Evolutionary conservation across 768 basidiomycete species (phyloP), one percentile per base, ranked within the genome.

Genomic region (Panus rudis): DNA sequence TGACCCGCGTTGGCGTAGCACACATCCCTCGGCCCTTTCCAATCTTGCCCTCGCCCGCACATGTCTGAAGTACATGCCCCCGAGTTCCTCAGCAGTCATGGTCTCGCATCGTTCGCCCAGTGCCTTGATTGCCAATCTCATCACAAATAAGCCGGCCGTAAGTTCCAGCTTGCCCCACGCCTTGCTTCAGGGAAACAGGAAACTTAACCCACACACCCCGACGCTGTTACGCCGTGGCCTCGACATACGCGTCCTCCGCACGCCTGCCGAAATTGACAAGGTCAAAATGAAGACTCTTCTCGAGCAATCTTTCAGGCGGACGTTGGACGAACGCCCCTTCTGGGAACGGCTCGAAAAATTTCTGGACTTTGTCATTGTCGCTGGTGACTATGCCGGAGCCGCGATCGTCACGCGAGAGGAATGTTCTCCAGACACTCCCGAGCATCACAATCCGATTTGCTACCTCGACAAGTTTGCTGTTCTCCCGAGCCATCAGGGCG

Each of bases 381-480:
- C 92, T 0, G 94, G 94, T 43, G 93, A 99, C 63, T 98, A 97
- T 63, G 80, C 80, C 6, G 96, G 93, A 21, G 92, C 91, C 6
- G 96, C 93, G 17, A 78, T 99, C 55, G 92, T 97, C 42, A 99
- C 96, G 8, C 63, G 62, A 42, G 77, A 81, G 59, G 45, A 39
- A 16, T 55, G 55, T 37, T 37, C 52, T 25, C 54, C 71, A n/a
- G 63, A 52, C 26, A 46, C 63, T 6, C 40, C 49, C 10, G 39
- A 50, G 30, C 49, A 55, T 24, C 47, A 51, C 28, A 45, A 59
- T 17, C 75, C 83, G 5, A 79, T 94, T 47, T 82, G 88, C 13
- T 99, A 99, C 65, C 79, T 99, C 37, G 96, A 99, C 73, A 99
- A 99, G 66, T 99, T 99, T 61, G 94, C 93, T 13, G 92, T 99